Base-by-base conservation (phyloP, 2,329 filamentous ascomycete genomes). In the Botrytis porri region DNA sequence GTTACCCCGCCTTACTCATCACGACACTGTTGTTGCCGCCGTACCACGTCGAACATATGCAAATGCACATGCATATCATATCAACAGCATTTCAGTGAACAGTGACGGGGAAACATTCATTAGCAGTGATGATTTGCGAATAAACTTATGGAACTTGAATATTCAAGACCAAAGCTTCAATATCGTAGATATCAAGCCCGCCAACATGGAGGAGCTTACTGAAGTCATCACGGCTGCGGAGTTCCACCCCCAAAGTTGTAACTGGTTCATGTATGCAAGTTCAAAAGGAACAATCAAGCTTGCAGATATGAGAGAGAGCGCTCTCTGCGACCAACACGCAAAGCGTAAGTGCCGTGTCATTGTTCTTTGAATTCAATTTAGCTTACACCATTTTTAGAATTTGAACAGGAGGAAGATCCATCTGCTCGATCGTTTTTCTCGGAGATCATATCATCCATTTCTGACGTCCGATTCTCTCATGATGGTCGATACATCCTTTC, bases 1-100 rank as follows among this genome's bases (percentile, higher is more conserved):
- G 85, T 89, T 99, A 75, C 96, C 96, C 76, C 93, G 96, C 78
- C 90, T 99, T 82, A 98, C 96, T 80, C 95, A 98, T 81, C 96
- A 99, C 82, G 96, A 99, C 82, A 99, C 96, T 35, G 96, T 99
- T 73, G 95, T 99, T 76, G 96, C 96, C 59, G 96, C 96, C 54
- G 95, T 98, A 54, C 96, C 96, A 66, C 92, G 96, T 79, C 92
- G 95, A 84, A 98, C 95, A 57, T 99, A 98, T 82, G 95, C 96
- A 78, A 99, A 99, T 82, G 96, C 96, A 69, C 96, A 99, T 82
- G 96, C 96, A 77, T 99, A 99, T 83, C 96, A 99, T 84, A 98
- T 99, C 88, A 99, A 99, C 86, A 98, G 96, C 86, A 99, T 99
- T 83, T 98, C 96, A n/a, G 96, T 98, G 80, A 99, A 99, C 86